These are phyloP conservation scores for Calonectria multiphialidica DNA, from an alignment of 2,329 filamentous ascomycete species.

Conservation along the genomic window DNA sequence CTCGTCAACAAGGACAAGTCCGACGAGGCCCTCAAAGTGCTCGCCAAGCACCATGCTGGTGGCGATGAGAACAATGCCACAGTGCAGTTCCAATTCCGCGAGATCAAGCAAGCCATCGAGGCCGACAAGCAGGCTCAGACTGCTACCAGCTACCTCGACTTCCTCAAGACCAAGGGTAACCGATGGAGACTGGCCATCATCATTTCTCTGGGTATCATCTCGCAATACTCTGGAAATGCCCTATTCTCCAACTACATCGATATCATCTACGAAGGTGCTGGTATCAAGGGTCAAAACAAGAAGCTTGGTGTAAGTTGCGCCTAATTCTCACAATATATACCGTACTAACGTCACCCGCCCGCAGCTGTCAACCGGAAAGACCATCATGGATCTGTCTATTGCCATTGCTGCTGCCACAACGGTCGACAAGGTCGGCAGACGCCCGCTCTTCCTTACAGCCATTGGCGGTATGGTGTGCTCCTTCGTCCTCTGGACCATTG, in stretches of 20 bases:
- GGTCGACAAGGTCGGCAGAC: conserved; percentile 64
- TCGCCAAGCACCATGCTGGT: conserved; percentile 74
- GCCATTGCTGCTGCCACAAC: conserved; percentile 65
- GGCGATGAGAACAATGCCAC: conserved; percentile 69
- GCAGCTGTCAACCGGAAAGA: conserved; percentile 65
- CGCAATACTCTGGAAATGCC: conserved; percentile 76
- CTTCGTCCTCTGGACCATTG: conserved; percentile 64
- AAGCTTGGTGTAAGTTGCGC: conserved; percentile 62
- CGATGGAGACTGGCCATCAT: conserved; percentile 73
- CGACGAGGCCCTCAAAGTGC: conserved; percentile 70
- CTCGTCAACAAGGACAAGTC: conserved; percentile 73
- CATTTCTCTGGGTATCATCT: conserved; percentile 74
- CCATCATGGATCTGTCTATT: conserved; percentile 68
- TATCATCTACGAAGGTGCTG: conserved; percentile 70
- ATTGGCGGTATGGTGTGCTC: conserved; percentile 61
- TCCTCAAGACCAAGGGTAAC: conserved; percentile 73
- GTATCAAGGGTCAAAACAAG: conserved; percentile 67
- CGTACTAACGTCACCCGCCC: conserved; percentile 13
- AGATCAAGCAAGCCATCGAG: conserved; percentile 74
- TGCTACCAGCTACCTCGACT: conserved; percentile 68
- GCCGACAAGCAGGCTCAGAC: conserved; percentile 65
- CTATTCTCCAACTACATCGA: conserved; percentile 77
- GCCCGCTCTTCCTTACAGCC: conserved; percentile 65
- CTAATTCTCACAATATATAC: not conserved
- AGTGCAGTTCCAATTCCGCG: conserved; percentile 74